phyloP scores from a whole-genome alignment of 108 stramenopile species.

The Seminavis robusta region DNA sequence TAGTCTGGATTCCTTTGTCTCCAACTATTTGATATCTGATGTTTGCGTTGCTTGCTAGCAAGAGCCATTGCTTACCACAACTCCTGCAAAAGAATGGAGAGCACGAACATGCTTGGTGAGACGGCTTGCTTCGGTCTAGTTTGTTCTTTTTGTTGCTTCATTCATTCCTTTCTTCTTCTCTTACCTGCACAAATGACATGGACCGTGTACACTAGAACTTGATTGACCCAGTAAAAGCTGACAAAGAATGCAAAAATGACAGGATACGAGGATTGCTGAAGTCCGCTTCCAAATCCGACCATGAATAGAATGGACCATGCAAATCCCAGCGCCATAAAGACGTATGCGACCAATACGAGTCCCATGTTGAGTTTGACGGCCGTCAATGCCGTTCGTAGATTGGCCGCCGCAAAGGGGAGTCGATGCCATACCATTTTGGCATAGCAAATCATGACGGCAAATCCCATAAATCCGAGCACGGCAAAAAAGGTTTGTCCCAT shows the following conservation, averaged over 20 bases:
- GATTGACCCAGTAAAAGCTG: slow-evolving; percentile 52
- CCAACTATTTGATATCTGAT: no score
- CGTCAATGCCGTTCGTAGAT: slow-evolving; percentile 53
- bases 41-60: no score
- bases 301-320: slow-evolving; percentile 68
- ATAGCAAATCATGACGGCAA: slow-evolving; percentile 57
- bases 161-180: slow-evolving; percentile 62
- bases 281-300: slow-evolving; percentile 32
- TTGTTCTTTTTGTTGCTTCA: background rate
- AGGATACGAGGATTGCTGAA: slow-evolving; percentile 15
- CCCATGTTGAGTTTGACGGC: slow-evolving; percentile 64
- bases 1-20: no score
- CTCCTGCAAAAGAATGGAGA: no score
- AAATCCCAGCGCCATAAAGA: slow-evolving; percentile 41
- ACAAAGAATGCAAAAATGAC: slow-evolving; percentile 41
- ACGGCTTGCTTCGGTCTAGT: background rate
- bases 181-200: slow-evolving; percentile 79
- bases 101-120: background rate
- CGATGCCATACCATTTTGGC: slow-evolving; percentile 60
- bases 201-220: slow-evolving; percentile 65
- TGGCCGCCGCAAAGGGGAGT: slow-evolving; percentile 82
- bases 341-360: slow-evolving; percentile 41
- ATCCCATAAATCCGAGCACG: slow-evolving; percentile 40
- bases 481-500: slow-evolving; percentile 14
- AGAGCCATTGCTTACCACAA: no score